Percentiles rank a stretch among this genome's conserved stretches.
Conservation (phyloP, 2,329 filamentous ascomycete genomes). For the Berkeleyomyces basicola region DNA sequence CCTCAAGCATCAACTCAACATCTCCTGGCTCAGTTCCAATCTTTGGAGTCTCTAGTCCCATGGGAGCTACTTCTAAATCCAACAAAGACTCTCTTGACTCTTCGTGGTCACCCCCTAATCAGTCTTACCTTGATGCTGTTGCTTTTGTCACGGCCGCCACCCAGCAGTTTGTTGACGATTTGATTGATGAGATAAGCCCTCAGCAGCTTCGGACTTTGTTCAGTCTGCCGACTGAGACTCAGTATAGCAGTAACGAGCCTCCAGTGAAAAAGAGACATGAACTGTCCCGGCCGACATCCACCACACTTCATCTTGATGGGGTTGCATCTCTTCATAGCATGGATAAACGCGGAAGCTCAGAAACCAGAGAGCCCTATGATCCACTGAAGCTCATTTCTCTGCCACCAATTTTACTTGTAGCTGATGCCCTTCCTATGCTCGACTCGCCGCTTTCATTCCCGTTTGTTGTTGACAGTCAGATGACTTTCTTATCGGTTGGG, state of each 20-base stretch:
- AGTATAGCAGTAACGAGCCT: background rate
- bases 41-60: background rate
- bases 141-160: slow-evolving; percentile 7
- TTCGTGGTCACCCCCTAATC: slow-evolving; percentile 12
- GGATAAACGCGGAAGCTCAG: background rate
- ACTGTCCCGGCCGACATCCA: background rate
- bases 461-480: slow-evolving; percentile 12
- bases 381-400: slow-evolving; percentile 8
- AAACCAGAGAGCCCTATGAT: background rate
- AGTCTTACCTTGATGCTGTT: slow-evolving; percentile 7
- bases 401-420: slow-evolving; percentile 6
- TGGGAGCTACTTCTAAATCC: background rate
- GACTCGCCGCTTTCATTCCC: slow-evolving; percentile 1
- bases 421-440: background rate
- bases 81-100: slow-evolving; percentile 14
- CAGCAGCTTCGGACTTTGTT: slow-evolving; percentile 12
- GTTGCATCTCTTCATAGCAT: background rate
- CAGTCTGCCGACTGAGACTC: slow-evolving; percentile 1
- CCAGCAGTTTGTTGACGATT: slow-evolving; percentile 7
- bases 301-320: background rate
- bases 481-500: slow-evolving; percentile 9
- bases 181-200: slow-evolving; percentile 9
- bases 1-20: background rate
- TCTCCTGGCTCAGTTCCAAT: background rate
- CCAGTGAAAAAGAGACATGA: background rate